Evolutionary conservation across 2,329 filamentous ascomycete species (phyloP).

Genomic region (Botryosphaeria dothidea): DNA sequence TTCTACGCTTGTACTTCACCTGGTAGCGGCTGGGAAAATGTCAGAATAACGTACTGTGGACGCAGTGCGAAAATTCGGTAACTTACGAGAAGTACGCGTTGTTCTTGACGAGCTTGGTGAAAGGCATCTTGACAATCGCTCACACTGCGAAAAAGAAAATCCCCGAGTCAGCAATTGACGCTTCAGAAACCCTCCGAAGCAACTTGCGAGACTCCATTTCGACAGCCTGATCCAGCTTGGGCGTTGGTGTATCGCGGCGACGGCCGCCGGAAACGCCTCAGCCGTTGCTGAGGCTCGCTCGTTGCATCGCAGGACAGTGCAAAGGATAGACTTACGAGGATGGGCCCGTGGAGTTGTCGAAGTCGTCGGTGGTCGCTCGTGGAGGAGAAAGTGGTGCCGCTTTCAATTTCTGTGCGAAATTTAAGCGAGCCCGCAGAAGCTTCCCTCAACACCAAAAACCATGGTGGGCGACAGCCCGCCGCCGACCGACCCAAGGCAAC

Average conservation of each 20-base stretch:
- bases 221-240: background rate
- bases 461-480: slow-evolving; percentile 10
- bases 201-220: slow-evolving; percentile 67
- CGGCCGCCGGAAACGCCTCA: slow-evolving; percentile 5
- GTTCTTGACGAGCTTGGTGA: slow-evolving; percentile 86
- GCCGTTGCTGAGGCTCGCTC: slow-evolving; percentile 7
- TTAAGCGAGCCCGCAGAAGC: slow-evolving; percentile 18
- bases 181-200: slow-evolving; percentile 93
- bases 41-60: slow-evolving; percentile 27
- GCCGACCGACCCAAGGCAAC: background rate
- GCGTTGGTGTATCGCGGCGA: background rate
- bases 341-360: slow-evolving; percentile 13
- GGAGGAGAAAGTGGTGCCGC: background rate
- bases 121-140: slow-evolving; percentile 21
- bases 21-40: slow-evolving; percentile 77
- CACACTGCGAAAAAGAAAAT: slow-evolving; percentile 61
- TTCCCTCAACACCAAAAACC: slow-evolving; percentile 15
- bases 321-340: slow-evolving; percentile 16
- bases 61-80: slow-evolving; percentile 12
- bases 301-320: slow-evolving; percentile 1
- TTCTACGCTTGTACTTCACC: slow-evolving; percentile 99
- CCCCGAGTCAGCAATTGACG: slow-evolving; percentile 99
- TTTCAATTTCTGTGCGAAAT: slow-evolving; percentile 17
- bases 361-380: slow-evolving; percentile 20
- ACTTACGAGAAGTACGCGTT: slow-evolving; percentile 97